Base-by-base conservation (phyloP, 1,284 basidiomycete genomes). In the Marasmius oreades region DNA sequence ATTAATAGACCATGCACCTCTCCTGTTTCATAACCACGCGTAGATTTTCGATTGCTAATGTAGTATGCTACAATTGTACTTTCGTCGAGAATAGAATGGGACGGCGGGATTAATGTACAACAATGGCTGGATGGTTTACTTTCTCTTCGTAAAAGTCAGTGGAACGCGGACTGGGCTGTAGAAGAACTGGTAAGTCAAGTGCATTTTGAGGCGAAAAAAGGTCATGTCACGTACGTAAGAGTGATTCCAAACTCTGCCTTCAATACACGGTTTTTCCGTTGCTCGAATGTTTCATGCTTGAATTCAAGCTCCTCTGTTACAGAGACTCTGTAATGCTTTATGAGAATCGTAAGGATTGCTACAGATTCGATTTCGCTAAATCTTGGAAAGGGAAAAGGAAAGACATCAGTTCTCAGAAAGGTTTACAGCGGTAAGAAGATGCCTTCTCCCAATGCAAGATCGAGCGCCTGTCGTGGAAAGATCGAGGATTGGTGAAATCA, bases 401-500 rank as follows among this genome's bases (percentile, higher is more conserved):
- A 28, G 16, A 12, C 2, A n/a, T 7, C 26, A 31, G 14, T n/a
- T 5, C 26, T n/a, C 4, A n/a, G 2, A 1, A 14, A 11, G 28
- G 4, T 12, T 12, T 24, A n/a, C 14, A 12, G 8, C 12, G 5
- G 22, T 12, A 23, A 24, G 28, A 26, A 18, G n/a, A n/a, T 66
- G 81, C 72, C 75, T 72, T 61, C 77, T 73, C 31, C 81, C 81
- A 37, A 84, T 67, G 64, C 82, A 84, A 11, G 74, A 76, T n/a
- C 81, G 70, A 12, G 72, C 67, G 37, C 75, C 74, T 74, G 45
- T 3, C 10, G 12, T 22, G 16, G 2, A 14, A 20, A 14, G 51
- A 31, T 14, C 10, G 18, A 14, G 37, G 12, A 39, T 12, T 39
- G 12, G 31, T 28, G 31, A 8, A n/a, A 12, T 11, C n/a, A 6